phyloP scores from a whole-genome alignment of 768 basidiomycete species.

The Russula dissimulans region DNA sequence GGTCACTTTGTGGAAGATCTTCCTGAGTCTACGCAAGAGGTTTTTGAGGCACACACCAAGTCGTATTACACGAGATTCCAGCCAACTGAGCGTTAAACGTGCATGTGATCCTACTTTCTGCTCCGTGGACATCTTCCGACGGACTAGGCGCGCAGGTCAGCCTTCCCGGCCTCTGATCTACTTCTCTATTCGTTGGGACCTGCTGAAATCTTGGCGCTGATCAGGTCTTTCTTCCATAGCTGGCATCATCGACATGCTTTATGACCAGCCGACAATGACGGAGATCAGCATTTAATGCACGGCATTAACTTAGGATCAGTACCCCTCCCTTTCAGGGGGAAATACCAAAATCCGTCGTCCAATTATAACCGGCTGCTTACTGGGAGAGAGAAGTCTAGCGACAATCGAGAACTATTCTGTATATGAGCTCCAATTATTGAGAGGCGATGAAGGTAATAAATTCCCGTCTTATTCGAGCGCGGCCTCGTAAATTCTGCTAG shows the following conservation, averaged over 20 bases:
- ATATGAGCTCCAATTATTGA: background rate
- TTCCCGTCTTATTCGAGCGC: no score
- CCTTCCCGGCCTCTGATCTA: background rate
- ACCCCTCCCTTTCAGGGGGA: background rate
- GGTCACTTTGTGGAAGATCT: conserved; percentile 77
- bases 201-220: background rate
- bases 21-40: conserved; percentile 90
- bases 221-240: background rate
- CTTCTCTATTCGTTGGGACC: background rate
- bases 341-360: background rate
- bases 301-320: background rate
- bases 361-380: no score
- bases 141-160: background rate
- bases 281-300: background rate
- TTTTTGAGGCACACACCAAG: conserved; percentile 79
- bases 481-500: no score
- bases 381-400: background rate
- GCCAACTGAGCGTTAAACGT: conserved; percentile 29
- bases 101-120: background rate
- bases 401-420: background rate
- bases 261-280: background rate
- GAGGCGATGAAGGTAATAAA: no score
- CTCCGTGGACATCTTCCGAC: background rate
- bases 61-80: conserved; percentile 80
- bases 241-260: background rate